Conservation (phyloP, 257 asterid species). For the Euphrasia confusa region DNA sequence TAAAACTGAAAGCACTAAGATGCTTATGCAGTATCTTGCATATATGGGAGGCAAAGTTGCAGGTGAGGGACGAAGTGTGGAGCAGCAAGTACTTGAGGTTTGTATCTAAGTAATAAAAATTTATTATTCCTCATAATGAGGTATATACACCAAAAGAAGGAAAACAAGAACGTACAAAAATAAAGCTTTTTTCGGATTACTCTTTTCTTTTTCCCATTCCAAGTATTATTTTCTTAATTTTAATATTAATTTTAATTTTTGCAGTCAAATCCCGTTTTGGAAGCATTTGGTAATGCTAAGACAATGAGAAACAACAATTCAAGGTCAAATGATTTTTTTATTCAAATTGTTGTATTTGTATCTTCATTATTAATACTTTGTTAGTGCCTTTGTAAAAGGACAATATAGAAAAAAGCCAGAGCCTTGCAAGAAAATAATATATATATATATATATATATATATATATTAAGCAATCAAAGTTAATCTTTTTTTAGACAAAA, state of each 20-base stretch:
- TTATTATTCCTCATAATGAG: background rate
- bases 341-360: background rate
- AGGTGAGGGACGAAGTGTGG: conserved; percentile 51
- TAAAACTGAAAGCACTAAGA: conserved; percentile 74
- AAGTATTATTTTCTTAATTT: background rate
- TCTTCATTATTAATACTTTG: no score
- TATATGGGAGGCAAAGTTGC: conserved; percentile 66
- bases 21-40: conserved; percentile 73
- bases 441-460: no score
- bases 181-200: conserved; percentile 1
- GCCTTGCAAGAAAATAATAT: no score
- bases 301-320: conserved; percentile 74
- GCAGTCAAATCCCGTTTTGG: conserved; percentile 78
- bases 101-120: conserved; percentile 19
- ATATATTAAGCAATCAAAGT: no score
- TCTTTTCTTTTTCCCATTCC: background rate
- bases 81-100: conserved; percentile 83
- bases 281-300: conserved; percentile 82
- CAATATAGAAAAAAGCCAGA: no score
- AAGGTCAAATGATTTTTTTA: conserved; percentile 35
- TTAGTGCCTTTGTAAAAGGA: no score
- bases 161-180: background rate
- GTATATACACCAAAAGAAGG: background rate
- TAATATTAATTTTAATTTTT: conserved; percentile 7
- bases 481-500: no score